phyloP scores from a whole-genome alignment of 805 yeast species.

The Ogataea salicorniae region DNA sequence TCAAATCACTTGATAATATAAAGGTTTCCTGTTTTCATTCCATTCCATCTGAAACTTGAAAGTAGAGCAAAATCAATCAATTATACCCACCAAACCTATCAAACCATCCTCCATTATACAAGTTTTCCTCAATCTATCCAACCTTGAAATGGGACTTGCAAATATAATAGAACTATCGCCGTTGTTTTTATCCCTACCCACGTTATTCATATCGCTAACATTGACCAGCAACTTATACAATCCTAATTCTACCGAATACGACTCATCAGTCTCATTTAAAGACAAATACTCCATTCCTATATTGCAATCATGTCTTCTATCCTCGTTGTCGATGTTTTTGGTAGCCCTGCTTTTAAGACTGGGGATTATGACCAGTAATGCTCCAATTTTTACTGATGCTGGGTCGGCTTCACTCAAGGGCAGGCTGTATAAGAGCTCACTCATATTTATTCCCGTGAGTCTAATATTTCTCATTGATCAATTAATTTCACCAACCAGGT shows the following conservation, averaged over 20 bases:
- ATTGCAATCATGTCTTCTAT: slow-evolving; percentile 20
- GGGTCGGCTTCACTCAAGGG: too few relatives aligned
- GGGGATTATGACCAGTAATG: too few relatives aligned
- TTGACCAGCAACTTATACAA: slow-evolving; percentile 13
- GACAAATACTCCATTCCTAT: slow-evolving; percentile 7
- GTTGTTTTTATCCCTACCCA: slow-evolving; percentile 30
- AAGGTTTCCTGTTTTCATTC: too few relatives aligned
- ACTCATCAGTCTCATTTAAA: background rate
- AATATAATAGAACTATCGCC: slow-evolving; percentile 28
- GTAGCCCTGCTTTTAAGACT: background rate
- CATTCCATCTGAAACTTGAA: too few relatives aligned
- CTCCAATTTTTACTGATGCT: too few relatives aligned
- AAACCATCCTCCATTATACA: too few relatives aligned
- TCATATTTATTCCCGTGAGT: slow-evolving; percentile 11
- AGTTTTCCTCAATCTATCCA: too few relatives aligned
- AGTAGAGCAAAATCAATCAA: too few relatives aligned
- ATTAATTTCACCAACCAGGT: slow-evolving; percentile 24
- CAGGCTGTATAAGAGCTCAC: too few relatives aligned
- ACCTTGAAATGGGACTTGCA: slow-evolving; percentile 7
- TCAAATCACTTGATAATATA: too few relatives aligned
- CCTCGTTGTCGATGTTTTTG: slow-evolving; percentile 15
- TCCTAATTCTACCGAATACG: slow-evolving; percentile 2
- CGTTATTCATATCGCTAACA: slow-evolving; percentile 28
- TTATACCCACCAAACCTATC: too few relatives aligned
- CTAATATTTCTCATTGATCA: slow-evolving; percentile 18